Evolutionary conservation across 2,329 filamentous ascomycete species (phyloP), one percentile per base, ranked within the genome.

Genomic region (Talaromyces sp.): DNA sequence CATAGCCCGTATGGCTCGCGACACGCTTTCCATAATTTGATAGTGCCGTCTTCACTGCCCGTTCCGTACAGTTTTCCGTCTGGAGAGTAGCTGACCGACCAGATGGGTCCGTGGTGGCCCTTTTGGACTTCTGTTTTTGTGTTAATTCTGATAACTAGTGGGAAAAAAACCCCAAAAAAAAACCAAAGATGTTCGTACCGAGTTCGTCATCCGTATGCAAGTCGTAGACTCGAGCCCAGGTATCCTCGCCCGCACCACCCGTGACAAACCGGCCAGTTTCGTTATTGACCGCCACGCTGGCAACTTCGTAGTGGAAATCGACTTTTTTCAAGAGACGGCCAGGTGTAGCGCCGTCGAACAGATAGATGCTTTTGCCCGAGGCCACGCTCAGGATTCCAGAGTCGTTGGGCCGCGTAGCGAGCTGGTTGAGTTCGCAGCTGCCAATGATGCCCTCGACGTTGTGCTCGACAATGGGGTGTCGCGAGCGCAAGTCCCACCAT

Each of bases 61-160:
- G 95, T 99, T 1, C 93, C 95, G 73, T 98, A 99, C 7, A 99
- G 81, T 73, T 96, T 97, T 54, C 93, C 93, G 71, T 99, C 95
- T 0, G 95, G 95, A 0, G 93, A 95, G 76, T 96, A 99, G 61
- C 89, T 89, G 63, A 96, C 88, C 5, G 92, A 96, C 95, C 95
- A 99, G 65, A 99, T 95, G 1, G 94, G 94, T 1, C 95, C 95
- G 71, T 99, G 95, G 69, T 99, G 95, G 28, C 95, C 95, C 78
- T 97, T 97, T 79, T 96, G 91, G 12, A 94, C 89, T 74, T 98
- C 95, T 89, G 64, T 7, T 47, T 12, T 27, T 8, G 0, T 28
- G 27, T 55, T 23, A 34, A 40, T 60, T 52, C 62, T 71, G 56
- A 76, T 66, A 28, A 62, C 62, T 54, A 36, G 33, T 7, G 33